These are phyloP conservation scores for Salix udensis DNA, from an alignment of 345 rosid genomes.

Conservation along the genomic window DNA sequence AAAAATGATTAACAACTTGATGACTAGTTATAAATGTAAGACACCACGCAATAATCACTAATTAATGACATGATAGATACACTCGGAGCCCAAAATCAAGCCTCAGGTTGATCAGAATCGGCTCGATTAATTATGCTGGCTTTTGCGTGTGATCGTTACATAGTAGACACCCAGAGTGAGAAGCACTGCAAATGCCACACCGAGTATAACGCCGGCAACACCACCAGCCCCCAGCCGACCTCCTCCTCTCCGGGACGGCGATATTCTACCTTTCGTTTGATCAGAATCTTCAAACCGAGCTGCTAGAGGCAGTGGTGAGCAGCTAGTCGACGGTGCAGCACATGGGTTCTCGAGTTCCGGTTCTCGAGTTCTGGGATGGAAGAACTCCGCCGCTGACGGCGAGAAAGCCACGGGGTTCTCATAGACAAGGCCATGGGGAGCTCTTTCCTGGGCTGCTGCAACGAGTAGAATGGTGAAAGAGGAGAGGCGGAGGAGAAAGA, in stretches of 20 bases:
- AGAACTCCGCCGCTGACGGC: slow-evolving; percentile 77
- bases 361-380: slow-evolving; percentile 57
- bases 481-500: slow-evolving; percentile 25
- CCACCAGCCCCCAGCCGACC: slow-evolving; percentile 36
- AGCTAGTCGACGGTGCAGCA: slow-evolving; percentile 19
- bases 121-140: slow-evolving; percentile 34
- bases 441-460: slow-evolving; percentile 60
- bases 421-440: slow-evolving; percentile 77
- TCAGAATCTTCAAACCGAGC: slow-evolving; percentile 40
- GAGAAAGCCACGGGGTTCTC: slow-evolving; percentile 72
- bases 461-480: slow-evolving; percentile 31
- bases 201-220: slow-evolving; percentile 42
- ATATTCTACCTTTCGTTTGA: slow-evolving; percentile 22
- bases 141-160: slow-evolving; percentile 29
- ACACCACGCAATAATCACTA: background rate
- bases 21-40: background rate
- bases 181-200: slow-evolving; percentile 37
- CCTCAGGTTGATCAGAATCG: slow-evolving; percentile 38
- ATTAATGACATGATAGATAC: background rate
- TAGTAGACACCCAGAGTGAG: slow-evolving; percentile 35
- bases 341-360: slow-evolving; percentile 27
- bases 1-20: background rate
- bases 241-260: slow-evolving; percentile 23
- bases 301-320: slow-evolving; percentile 67
- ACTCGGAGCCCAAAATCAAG: slow-evolving; percentile 11